Percentiles rank a stretch among this genome's conserved stretches.
phyloP scores from a whole-genome alignment of 225 moss, liverwort and hornwort genomes.

The Physcomitrium patens region DNA sequence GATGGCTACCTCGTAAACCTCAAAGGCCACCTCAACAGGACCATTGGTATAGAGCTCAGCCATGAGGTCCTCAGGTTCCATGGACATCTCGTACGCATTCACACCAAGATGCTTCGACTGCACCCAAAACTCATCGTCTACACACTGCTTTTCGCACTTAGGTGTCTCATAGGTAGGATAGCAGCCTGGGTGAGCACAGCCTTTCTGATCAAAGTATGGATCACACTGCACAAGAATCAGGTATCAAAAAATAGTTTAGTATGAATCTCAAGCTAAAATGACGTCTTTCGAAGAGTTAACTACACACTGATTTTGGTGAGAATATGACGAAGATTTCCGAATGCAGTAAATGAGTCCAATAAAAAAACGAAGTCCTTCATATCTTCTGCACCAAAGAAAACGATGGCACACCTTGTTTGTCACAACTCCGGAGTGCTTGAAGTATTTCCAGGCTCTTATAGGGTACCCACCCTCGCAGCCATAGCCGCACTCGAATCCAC shows the following conservation, averaged over 20 bases:
- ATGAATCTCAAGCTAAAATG: too few species aligned
- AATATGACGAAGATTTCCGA: too few species aligned
- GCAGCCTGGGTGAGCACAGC: conserved; percentile 94
- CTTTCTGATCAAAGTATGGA: conserved; percentile 84
- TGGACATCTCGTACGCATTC: conserved; percentile 69
- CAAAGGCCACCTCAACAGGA: conserved; percentile 84
- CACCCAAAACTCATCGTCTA: conserved; percentile 84
- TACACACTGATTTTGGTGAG: too few species aligned
- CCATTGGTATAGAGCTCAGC: conserved; percentile 86
- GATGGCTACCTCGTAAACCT: conserved; percentile 67
- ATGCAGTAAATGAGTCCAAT: too few species aligned
- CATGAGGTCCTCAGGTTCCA: conserved; percentile 72
- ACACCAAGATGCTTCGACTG: conserved; percentile 82
- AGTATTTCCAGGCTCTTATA: conserved; percentile 93
- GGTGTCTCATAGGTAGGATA: conserved; percentile 73
- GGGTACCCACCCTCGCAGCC: conserved; percentile 95
- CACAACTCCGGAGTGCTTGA: conserved; percentile 92
- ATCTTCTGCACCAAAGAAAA: too few species aligned
- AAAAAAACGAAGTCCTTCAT: background rate
- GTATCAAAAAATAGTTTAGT: too few species aligned
- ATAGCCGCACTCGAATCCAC: conserved; percentile 93
- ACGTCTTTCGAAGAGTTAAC: too few species aligned
- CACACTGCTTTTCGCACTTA: conserved; percentile 70
- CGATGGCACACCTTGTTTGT: conserved; percentile 45
- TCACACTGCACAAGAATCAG: conserved; percentile 55